phyloP scores from a whole-genome alignment of 495 filamentous ascomycete genomes.

The Hypomontagnella submonticulosa region DNA sequence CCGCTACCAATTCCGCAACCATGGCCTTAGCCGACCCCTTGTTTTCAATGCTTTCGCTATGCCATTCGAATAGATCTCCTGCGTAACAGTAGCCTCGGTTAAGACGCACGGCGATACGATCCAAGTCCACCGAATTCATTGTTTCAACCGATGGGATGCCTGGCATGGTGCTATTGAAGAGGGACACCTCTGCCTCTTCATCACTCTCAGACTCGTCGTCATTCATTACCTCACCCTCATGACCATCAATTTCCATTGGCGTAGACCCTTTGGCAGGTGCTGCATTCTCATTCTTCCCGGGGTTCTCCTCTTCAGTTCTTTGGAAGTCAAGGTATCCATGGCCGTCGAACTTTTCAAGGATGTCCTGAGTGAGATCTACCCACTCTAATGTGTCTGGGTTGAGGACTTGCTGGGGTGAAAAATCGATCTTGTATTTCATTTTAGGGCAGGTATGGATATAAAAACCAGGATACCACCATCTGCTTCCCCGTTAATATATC shows the following conservation, averaged over 20 bases:
- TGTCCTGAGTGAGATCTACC: slow-evolving; percentile 76
- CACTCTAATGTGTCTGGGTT: slow-evolving; percentile 81
- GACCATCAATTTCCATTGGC: slow-evolving; percentile 51
- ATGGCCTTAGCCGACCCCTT: slow-evolving; percentile 62
- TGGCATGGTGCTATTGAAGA: slow-evolving; percentile 79
- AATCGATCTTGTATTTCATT: slow-evolving; percentile 86
- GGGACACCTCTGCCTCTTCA: slow-evolving; percentile 60
- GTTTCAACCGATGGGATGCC: slow-evolving; percentile 75
- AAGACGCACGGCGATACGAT: slow-evolving; percentile 56
- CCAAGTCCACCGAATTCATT: slow-evolving; percentile 71
- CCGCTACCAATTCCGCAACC: slow-evolving; percentile 80
- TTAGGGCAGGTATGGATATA: slow-evolving; percentile 64
- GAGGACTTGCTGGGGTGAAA: slow-evolving; percentile 82
- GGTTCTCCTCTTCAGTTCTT: slow-evolving; percentile 48
- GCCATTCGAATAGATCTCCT: slow-evolving; percentile 74
- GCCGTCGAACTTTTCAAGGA: slow-evolving; percentile 70
- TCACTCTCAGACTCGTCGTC: slow-evolving; percentile 42
- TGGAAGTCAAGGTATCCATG: slow-evolving; percentile 77
- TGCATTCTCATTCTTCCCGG: slow-evolving; percentile 23
- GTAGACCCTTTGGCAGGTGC: slow-evolving; percentile 32
- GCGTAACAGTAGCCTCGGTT: slow-evolving; percentile 45
- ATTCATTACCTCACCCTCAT: slow-evolving; percentile 9
- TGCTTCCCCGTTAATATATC: slow-evolving; percentile 20
- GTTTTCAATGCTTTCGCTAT: slow-evolving; percentile 54
- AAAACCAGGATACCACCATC: slow-evolving; percentile 64